These are phyloP conservation scores for Elsinoe arachidis DNA, from an alignment of 2,329 filamentous ascomycete genomes.

Conservation along the genomic window DNA sequence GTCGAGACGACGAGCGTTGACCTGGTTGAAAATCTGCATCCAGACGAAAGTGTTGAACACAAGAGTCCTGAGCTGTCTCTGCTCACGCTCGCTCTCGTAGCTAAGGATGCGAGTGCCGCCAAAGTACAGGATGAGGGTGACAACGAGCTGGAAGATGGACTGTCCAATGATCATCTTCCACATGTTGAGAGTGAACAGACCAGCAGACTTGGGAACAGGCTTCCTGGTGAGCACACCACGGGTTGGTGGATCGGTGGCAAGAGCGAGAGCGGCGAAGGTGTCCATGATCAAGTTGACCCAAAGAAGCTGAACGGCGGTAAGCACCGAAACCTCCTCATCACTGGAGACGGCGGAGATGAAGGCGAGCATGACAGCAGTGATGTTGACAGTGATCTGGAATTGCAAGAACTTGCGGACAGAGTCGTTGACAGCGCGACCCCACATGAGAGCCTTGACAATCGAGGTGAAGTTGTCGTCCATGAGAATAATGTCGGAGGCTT, in stretches of 20 bases:
- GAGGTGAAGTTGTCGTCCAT: constrained; percentile 57
- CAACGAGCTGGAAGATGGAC: constrained; percentile 73
- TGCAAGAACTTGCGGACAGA: constrained; percentile 50
- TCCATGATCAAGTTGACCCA: constrained; percentile 99
- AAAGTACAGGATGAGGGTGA: constrained; percentile 77
- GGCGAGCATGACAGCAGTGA: constrained; percentile 78
- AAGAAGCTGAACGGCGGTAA: constrained; percentile 82
- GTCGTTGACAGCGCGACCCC: constrained; percentile 52
- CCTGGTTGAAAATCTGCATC: constrained; percentile 99
- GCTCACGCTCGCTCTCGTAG: constrained; percentile 38
- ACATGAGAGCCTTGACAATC: constrained; percentile 54
- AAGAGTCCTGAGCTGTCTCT: constrained; percentile 60
- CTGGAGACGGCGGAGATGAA: constrained; percentile 80
- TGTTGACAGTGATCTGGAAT: constrained; percentile 79
- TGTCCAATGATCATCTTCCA: constrained; percentile 99
- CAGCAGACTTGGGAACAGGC: constrained; percentile 64
- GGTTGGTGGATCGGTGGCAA: constrained; percentile 84
- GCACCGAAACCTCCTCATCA: constrained; percentile 59
- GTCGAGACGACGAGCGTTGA: constrained; percentile 92
- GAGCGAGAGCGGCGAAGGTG: constrained; percentile 78
- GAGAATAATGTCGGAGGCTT: constrained; percentile 53
- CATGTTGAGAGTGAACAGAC: constrained; percentile 82
- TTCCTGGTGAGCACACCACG: constrained; percentile 72
- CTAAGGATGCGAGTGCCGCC: constrained; percentile 42
- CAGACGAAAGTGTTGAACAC: constrained; percentile 98